phyloP scores from a whole-genome alignment of 352 stramenopile genomes.

The Pythium rhizo-oryzae region DNA sequence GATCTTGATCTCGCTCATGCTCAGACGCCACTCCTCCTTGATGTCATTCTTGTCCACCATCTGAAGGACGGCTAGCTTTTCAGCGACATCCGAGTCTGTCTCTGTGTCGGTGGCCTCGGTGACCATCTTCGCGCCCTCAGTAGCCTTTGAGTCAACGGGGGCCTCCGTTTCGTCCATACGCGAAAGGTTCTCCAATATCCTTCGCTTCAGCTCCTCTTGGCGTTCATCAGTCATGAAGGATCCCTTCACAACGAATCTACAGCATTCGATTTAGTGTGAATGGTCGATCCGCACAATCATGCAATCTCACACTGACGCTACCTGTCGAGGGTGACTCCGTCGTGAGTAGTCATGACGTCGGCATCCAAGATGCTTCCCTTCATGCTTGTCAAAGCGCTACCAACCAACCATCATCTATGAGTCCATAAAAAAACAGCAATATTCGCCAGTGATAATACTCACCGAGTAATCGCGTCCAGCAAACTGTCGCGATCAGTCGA shows the following conservation, averaged over 20 bases:
- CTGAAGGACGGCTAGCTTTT: conserved; percentile 72
- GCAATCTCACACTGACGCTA: not conserved
- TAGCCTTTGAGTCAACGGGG: not conserved
- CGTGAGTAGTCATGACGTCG: conserved; percentile 85
- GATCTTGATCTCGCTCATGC: conserved; percentile 73
- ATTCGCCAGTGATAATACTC: not conserved
- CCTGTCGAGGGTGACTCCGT: conserved; percentile 74
- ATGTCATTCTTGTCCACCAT: conserved; percentile 89
- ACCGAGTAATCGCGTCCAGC: conserved; percentile 77
- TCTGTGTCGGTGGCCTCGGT: conserved; percentile 25
- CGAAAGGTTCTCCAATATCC: conserved; percentile 77
- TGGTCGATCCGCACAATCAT: not conserved
- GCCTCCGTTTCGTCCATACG: conserved; percentile 40
- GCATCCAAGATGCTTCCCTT: conserved; percentile 88
- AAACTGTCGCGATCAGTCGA: conserved; percentile 79
- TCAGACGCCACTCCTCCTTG: conserved; percentile 82
- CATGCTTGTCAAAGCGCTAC: conserved; percentile 71
- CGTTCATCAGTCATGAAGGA: conserved; percentile 84
- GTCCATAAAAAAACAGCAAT: not conserved
- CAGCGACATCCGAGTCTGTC: conserved; percentile 45
- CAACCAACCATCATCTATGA: not conserved
- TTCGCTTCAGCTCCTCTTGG: conserved; percentile 63
- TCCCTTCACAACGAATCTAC: conserved; percentile 78
- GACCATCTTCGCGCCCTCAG: conserved; percentile 6
- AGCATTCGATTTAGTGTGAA: not conserved